Evolutionary conservation across 176 grass and related monocot genomes (phyloP).

Genomic region (Juncus effusus): DNA sequence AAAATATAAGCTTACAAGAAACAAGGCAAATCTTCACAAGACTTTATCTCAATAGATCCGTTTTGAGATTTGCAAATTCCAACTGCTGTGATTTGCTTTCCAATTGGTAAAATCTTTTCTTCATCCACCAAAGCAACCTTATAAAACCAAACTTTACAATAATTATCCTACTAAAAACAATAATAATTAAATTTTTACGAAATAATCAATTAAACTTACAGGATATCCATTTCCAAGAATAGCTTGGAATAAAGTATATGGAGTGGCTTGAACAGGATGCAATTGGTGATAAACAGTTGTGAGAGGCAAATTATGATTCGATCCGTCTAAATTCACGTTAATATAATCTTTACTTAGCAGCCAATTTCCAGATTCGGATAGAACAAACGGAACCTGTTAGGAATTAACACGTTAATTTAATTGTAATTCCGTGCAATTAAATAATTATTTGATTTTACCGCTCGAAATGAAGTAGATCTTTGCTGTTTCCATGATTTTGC

Average conservation of each 20-base stretch:
- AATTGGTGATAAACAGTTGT: slow-evolving; percentile 82
- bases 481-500: slow-evolving; percentile 74
- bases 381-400: slow-evolving; percentile 71
- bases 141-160: slow-evolving; percentile 7
- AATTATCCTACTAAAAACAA: slow-evolving; percentile 14
- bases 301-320: slow-evolving; percentile 66
- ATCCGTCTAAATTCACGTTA: slow-evolving; percentile 59
- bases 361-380: slow-evolving; percentile 40
- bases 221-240: slow-evolving; percentile 84
- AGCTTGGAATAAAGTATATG: slow-evolving; percentile 78
- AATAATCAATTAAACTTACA: slow-evolving; percentile 41
- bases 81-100: slow-evolving; percentile 84
- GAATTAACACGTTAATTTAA: slow-evolving; percentile 4
- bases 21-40: slow-evolving; percentile 65
- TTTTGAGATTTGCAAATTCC: slow-evolving; percentile 46
- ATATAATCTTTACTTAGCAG: slow-evolving; percentile 31
- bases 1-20: slow-evolving; percentile 72
- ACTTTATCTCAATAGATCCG: slow-evolving; percentile 55
- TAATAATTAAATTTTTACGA: background rate
- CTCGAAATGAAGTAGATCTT: slow-evolving; percentile 52
- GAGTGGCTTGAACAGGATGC: slow-evolving; percentile 64
- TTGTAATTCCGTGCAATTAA: background rate
- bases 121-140: slow-evolving; percentile 91
- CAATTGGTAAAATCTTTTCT: slow-evolving; percentile 95
- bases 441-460: slow-evolving; percentile 33